Evolutionary conservation across 495 filamentous ascomycete species (phyloP).

Genomic region (Daldinia caldariorum): DNA sequence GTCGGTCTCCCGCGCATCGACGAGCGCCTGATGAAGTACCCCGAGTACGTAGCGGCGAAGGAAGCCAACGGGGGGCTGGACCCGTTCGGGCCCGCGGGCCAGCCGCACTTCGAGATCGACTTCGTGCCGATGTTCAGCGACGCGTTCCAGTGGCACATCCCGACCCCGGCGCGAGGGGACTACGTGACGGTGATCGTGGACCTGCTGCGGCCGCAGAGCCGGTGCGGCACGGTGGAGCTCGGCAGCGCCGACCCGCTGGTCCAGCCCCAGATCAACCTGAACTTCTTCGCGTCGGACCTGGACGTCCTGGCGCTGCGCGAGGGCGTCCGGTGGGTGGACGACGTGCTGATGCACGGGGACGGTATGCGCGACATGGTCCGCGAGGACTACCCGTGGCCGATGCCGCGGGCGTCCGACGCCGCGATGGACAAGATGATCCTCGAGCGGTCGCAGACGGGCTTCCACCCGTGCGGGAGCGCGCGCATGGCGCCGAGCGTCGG

Average conservation of each 20-base stretch:
- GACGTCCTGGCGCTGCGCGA: conserved; percentile 67
- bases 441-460: conserved; percentile 67
- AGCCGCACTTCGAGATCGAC: conserved; percentile 74
- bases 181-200: conserved; percentile 69
- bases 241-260: conserved; percentile 61
- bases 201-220: conserved; percentile 64
- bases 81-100: conserved; percentile 66
- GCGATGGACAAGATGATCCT: conserved; percentile 67
- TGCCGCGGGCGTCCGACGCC: conserved; percentile 65
- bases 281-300: conserved; percentile 67
- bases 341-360: conserved; percentile 64
- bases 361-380: conserved; percentile 66
- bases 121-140: conserved; percentile 69
- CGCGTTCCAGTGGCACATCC: conserved; percentile 73
- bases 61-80: conserved; percentile 62
- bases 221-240: conserved; percentile 61
- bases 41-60: conserved; percentile 61
- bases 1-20: conserved; percentile 68
- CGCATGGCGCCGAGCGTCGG: conserved; percentile 63
- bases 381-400: conserved; percentile 67
- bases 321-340: conserved; percentile 64
- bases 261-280: conserved; percentile 68
- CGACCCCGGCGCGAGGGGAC: conserved; percentile 58
- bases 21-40: conserved; percentile 57
- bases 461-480: conserved; percentile 66